Conservation (phyloP, 352 stramenopile species). For the Globisporangium alternatum region DNA sequence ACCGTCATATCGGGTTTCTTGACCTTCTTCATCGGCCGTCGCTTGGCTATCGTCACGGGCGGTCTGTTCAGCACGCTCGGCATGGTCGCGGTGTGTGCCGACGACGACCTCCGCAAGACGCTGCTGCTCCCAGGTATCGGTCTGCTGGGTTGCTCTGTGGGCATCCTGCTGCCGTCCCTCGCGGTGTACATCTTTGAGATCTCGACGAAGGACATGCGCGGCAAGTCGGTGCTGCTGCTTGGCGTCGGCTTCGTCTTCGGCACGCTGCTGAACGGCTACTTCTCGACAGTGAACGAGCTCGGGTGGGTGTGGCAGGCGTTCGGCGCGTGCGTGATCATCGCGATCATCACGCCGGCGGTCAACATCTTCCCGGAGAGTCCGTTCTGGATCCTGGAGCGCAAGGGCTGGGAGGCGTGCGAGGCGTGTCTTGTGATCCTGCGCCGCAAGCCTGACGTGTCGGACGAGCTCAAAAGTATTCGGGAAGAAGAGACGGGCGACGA, state of each 20-base stretch:
- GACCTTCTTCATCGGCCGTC: conserved; percentile 61
- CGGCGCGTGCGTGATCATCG: conserved; percentile 56
- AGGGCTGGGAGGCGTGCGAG: conserved; percentile 72
- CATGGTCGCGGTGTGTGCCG: conserved; percentile 63
- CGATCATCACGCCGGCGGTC: conserved; percentile 61
- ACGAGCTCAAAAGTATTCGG: conserved; percentile 68
- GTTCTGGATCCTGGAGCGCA: conserved; percentile 70
- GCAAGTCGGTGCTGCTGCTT: conserved; percentile 64
- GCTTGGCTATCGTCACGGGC: conserved; percentile 56
- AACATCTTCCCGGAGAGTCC: conserved; percentile 77
- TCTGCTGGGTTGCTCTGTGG: conserved; percentile 53
- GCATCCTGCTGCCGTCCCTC: conserved; percentile 65
- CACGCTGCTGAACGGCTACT: conserved; percentile 49
- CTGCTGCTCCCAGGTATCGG: conserved; percentile 58
- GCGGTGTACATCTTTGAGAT: conserved; percentile 82
- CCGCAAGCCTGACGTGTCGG: conserved; percentile 61
- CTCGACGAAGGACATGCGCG: conserved; percentile 72
- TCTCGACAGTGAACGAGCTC: conserved; percentile 52
- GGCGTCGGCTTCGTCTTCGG: conserved; percentile 62
- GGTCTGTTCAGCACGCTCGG: conserved; percentile 61
- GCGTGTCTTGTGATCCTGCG: conserved; percentile 57
- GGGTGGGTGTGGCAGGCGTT: conserved; percentile 82
- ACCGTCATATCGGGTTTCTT: conserved; percentile 51
- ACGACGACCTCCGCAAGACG: conserved; percentile 37
- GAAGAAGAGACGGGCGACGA: conserved; percentile 53